Evolutionary conservation across 2,329 filamentous ascomycete genomes (phyloP).

Genomic region (Ophiocordyceps unilateralis): DNA sequence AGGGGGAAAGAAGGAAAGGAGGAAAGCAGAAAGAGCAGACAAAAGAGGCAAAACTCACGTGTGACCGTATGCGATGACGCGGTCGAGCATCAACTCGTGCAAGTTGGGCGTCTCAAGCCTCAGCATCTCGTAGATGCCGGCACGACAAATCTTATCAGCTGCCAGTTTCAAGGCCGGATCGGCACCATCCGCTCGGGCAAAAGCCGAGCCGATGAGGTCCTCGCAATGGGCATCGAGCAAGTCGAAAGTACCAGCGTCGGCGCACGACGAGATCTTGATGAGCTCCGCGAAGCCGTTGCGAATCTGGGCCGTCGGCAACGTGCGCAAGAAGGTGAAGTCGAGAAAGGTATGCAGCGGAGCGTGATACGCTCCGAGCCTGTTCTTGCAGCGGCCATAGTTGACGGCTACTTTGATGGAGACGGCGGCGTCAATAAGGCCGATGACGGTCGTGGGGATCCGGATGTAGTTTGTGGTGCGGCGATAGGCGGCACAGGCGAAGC

Average conservation of each 20-base stretch:
- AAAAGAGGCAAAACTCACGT: constrained; percentile 26
- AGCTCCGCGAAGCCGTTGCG: constrained; percentile 59
- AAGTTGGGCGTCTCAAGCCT: constrained; percentile 58
- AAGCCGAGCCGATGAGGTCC: constrained; percentile 45
- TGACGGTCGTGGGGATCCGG: constrained; percentile 56
- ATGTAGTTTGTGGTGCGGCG: constrained; percentile 59
- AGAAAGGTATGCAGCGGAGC: constrained; percentile 56
- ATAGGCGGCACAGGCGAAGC: constrained; percentile 55
- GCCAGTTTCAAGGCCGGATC: constrained; percentile 37
- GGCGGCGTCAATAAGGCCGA: constrained; percentile 58
- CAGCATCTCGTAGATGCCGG: constrained; percentile 55
- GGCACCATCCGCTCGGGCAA: constrained; percentile 42
- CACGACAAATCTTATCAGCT: constrained; percentile 50
- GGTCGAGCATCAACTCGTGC: constrained; percentile 54
- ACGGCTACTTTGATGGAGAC: constrained; percentile 67
- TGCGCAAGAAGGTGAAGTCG: constrained; percentile 56
- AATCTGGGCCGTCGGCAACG: constrained; percentile 48
- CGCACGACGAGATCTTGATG: constrained; percentile 60
- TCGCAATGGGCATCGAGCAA: constrained; percentile 54
- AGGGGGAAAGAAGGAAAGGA: background rate
- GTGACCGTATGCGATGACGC: constrained; percentile 59
- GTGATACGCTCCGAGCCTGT: constrained; percentile 56
- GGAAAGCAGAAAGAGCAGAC: background rate
- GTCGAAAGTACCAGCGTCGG: constrained; percentile 47
- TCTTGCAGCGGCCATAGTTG: constrained; percentile 63